These are phyloP conservation scores for Sporodiniella umbellata DNA, from an alignment of 371 early-diverging fungal species.

Conservation along the genomic window DNA sequence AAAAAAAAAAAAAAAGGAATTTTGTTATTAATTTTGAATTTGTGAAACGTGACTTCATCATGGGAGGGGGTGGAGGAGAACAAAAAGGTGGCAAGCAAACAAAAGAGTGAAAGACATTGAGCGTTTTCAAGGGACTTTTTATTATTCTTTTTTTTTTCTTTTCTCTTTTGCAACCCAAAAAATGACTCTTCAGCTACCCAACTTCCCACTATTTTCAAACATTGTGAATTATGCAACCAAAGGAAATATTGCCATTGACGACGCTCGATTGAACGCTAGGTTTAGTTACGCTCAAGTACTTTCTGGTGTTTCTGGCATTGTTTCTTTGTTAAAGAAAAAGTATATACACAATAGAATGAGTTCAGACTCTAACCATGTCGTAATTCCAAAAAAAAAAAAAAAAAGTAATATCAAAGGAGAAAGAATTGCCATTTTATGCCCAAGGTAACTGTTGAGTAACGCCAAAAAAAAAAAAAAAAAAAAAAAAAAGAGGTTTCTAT, in stretches of 20 bases:
- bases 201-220: conserved; percentile 34
- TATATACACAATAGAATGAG: background rate
- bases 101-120: too few species aligned
- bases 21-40: background rate
- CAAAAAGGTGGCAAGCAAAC: too few species aligned
- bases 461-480: background rate
- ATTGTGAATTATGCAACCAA: conserved; percentile 22
- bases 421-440: conserved; percentile 72
- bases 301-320: conserved; percentile 18
- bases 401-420: conserved; percentile 49
- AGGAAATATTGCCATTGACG: conserved; percentile 33
- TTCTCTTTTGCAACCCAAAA: background rate
- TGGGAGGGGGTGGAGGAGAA: too few species aligned
- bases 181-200: conserved; percentile 16
- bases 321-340: background rate
- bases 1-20: conserved; percentile 5
- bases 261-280: conserved; percentile 13
- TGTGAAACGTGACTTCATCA: background rate
- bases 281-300: conserved; percentile 34
- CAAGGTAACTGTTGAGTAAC: too few species aligned
- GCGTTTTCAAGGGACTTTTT: too few species aligned
- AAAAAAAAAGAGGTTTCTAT: background rate
- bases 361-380: background rate
- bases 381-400: background rate
- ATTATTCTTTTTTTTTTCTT: conserved; percentile 2